Evolutionary conservation across 192 early-diverging fungal genomes (phyloP).

Genomic region (Oehlia diaphana): DNA sequence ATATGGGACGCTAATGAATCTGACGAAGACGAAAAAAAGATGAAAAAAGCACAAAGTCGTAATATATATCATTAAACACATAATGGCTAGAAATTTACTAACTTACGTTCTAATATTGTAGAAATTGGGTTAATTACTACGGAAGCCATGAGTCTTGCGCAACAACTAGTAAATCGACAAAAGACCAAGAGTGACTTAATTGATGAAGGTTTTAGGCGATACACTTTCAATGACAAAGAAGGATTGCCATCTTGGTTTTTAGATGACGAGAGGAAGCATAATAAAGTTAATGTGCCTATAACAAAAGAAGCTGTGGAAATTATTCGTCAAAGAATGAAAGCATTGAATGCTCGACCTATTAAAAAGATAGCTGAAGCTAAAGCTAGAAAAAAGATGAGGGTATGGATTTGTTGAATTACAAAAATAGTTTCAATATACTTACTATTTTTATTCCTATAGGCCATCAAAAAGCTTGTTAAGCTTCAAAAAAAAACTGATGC

Average conservation of each 20-base stretch:
- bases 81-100: background rate
- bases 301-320: constrained; percentile 94
- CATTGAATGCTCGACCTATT: constrained; percentile 95
- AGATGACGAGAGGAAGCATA: constrained; percentile 89
- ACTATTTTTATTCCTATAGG: constrained; percentile 23
- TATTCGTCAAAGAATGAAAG: constrained; percentile 79
- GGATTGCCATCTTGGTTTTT: constrained; percentile 91
- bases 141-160: constrained; percentile 87
- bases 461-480: constrained; percentile 72
- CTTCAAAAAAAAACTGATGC: constrained; percentile 86
- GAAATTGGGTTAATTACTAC: constrained; percentile 80
- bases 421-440: background rate
- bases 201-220: constrained; percentile 90
- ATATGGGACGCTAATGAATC: constrained; percentile 62
- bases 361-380: constrained; percentile 99
- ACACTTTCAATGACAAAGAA: constrained; percentile 83
- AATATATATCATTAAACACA: constrained; percentile 22
- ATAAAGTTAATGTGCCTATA: constrained; percentile 87
- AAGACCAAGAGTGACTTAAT: constrained; percentile 80
- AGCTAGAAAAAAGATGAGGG: constrained; percentile 90
- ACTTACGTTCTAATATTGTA: constrained; percentile 9
- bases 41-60: constrained; percentile 48
- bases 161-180: constrained; percentile 76
- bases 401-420: constrained; percentile 14
- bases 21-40: constrained; percentile 55